Evolutionary conservation across 192 early-diverging fungal genomes (phyloP), one percentile per base, ranked within the genome.

Genomic region (Linnemannia elongata): DNA sequence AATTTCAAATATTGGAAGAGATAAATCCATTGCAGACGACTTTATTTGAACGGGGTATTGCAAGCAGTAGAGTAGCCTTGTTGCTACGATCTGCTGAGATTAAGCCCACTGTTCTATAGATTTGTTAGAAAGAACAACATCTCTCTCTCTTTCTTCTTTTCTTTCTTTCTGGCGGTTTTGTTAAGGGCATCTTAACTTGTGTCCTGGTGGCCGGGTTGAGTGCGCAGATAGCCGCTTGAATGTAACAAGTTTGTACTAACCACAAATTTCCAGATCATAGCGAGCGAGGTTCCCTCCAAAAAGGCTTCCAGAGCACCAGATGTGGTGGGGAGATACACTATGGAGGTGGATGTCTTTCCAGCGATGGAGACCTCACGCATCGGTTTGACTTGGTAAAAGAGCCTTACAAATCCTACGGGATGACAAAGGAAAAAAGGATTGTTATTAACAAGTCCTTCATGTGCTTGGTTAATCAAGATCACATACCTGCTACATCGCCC

Each of bases 311-410:
- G 30, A 57, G 77, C 77, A 72, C 77, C 77, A 79, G 77, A 52
- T 79, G 77, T 79, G 69, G 30, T 57, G 69, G 77, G 77, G 22
- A 79, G 77, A 57, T 57, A 57, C 77, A 57, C 69, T 49, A 79
- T 79, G 3, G 77, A 72, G 49, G 45, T 33, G 30, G 77, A 4
- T 42, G 77, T 55, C 77, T 72, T 72, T 71, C 77, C 69, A 39
- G 77, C 77, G 30, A 79, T 41, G 69, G 77, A 72, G 2, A 79
- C 38, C 77, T 72, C 77, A 17, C 30, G 45, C 49, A 79, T 36
- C 47, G 77, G 77, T 27, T 79, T 79, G 47, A 79, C 77, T 57
- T 57, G 52, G 77, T 72, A 79, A 57, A 79, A 79, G 35, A 79
- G 52, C 24, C 77, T 69, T 57, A 79, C 69, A 72, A n/a, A 79